phyloP scores from a whole-genome alignment of 2,329 filamentous ascomycete species.

The Fusarium albidum region DNA sequence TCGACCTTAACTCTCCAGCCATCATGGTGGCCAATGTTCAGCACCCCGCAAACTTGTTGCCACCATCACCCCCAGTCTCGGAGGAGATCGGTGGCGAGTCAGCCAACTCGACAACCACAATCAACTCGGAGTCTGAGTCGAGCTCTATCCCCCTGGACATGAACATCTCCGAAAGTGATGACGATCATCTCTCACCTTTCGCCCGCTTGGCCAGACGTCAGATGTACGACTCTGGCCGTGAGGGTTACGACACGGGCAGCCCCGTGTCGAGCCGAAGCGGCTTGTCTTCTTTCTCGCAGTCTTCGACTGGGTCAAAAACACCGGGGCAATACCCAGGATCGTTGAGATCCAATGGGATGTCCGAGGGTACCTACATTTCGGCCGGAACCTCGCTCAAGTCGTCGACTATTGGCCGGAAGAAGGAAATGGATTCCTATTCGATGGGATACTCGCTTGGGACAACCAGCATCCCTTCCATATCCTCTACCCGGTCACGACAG shows the following conservation, averaged over 20 bases:
- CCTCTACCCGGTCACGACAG: slow-evolving; percentile 57
- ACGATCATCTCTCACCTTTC: slow-evolving; percentile 78
- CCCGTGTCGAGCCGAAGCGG: slow-evolving; percentile 70
- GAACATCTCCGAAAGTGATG: slow-evolving; percentile 76
- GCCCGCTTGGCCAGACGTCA: slow-evolving; percentile 78
- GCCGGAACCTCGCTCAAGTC: slow-evolving; percentile 61
- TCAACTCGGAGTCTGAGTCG: slow-evolving; percentile 61
- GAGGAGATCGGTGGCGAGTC: slow-evolving; percentile 71
- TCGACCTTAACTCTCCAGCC: slow-evolving; percentile 85
- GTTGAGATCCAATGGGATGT: slow-evolving; percentile 61
- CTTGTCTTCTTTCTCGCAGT: slow-evolving; percentile 65
- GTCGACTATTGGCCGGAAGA: slow-evolving; percentile 42
- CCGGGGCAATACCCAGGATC: slow-evolving; percentile 60
- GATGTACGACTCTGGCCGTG: slow-evolving; percentile 66
- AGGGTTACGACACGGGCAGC: slow-evolving; percentile 70
- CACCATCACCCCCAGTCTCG: slow-evolving; percentile 84
- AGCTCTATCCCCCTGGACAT: slow-evolving; percentile 65
- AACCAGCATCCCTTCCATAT: slow-evolving; percentile 52
- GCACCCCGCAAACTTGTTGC: slow-evolving; percentile 79
- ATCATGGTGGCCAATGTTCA: slow-evolving; percentile 87
- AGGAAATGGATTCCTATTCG: slow-evolving; percentile 63
- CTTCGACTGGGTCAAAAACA: slow-evolving; percentile 63
- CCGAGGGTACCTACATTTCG: slow-evolving; percentile 74
- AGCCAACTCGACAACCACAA: slow-evolving; percentile 55
- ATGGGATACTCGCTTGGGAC: slow-evolving; percentile 50